Base-by-base conservation (phyloP, 1,284 basidiomycete genomes). In the Malassezia arunalokei region DNA sequence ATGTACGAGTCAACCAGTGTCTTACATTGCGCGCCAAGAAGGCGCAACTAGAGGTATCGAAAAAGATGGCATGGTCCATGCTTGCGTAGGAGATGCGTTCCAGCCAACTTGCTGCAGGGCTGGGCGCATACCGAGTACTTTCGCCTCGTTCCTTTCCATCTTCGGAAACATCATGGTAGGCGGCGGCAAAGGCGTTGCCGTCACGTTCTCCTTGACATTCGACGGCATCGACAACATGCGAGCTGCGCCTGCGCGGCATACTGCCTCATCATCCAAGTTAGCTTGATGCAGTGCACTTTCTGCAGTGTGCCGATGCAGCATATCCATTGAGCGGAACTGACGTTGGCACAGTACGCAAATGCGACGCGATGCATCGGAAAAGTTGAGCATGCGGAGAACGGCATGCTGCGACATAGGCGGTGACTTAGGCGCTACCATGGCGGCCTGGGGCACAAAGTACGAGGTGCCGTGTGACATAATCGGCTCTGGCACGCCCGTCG, bases 281-380 rank as follows among this genome's bases (percentile, higher is more conserved):
- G 32, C 14, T 12, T 46, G 42, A 39, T 57, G 55, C 27, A 54
- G 45, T 12, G 33, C 38, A 15, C 41, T 44, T 15, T 57, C 55
- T 3, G 20, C 29, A 29, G 39, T 46, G 32, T 57, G 55, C 15
- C 50, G 51, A 30, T 41, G 27, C 9, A 57, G 42, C n/a, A 49
- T 28, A 31, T 49, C 55, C 5, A 14, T 17, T 17, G 28, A 37
- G 27, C 40, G 37, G 32, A 57, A 57, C 38, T 49, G 46, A 11
- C 40, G 37, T 31, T 46, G 49, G 42, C 55, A 57, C 30, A 57
- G 51, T 11, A 57, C 30, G 31, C 55, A 57, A 9, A 46, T 40
- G 14, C 29, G 43, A 15, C 44, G 51, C 30, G 40, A 15, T 30
- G 17, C 15, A 28, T 57, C 55, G 9, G 50, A 24, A 40, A 37